phyloP scores from a whole-genome alignment of 2,329 filamentous ascomycete species.

The Colletotrichum gigasporum region DNA sequence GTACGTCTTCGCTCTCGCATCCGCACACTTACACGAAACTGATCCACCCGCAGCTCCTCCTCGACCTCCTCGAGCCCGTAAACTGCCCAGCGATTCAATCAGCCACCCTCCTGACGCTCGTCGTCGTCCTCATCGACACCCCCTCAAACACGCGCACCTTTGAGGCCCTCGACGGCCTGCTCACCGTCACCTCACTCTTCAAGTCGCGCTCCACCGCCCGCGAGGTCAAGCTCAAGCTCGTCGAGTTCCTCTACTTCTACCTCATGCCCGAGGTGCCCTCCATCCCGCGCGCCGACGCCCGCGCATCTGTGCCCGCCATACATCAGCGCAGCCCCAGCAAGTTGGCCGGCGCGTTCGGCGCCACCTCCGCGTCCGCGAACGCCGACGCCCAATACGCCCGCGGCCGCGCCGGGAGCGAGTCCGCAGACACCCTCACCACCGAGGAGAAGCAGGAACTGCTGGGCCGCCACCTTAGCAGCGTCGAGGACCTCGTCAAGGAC shows the following conservation, averaged over 20 bases:
- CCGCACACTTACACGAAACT: background rate
- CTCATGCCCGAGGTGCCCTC: slow-evolving; percentile 88
- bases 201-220: slow-evolving; percentile 86
- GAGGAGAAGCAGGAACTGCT: slow-evolving; percentile 85
- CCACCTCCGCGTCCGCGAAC: slow-evolving; percentile 40
- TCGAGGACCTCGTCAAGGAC: slow-evolving; percentile 86
- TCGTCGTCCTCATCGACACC: slow-evolving; percentile 86
- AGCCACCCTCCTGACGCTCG: slow-evolving; percentile 87
- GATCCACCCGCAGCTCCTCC: slow-evolving; percentile 69
- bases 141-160: slow-evolving; percentile 92
- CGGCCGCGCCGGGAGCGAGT: slow-evolving; percentile 47
- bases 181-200: slow-evolving; percentile 92
- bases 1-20: slow-evolving; percentile 52
- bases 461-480: slow-evolving; percentile 80
- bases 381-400: slow-evolving; percentile 41
- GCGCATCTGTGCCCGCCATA: slow-evolving; percentile 58
- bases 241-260: slow-evolving; percentile 98
- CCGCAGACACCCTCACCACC: slow-evolving; percentile 68
- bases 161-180: slow-evolving; percentile 88
- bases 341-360: slow-evolving; percentile 65
- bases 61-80: slow-evolving; percentile 91
- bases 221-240: slow-evolving; percentile 93
- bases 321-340: slow-evolving; percentile 76
- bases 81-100: slow-evolving; percentile 95
- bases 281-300: slow-evolving; percentile 58